A percentile compares a stretch with the other conserved stretches of the same genome.
These are phyloP conservation scores for Cucumis hystrix DNA, from an alignment of 306 rosid species.

Conservation along the genomic window DNA sequence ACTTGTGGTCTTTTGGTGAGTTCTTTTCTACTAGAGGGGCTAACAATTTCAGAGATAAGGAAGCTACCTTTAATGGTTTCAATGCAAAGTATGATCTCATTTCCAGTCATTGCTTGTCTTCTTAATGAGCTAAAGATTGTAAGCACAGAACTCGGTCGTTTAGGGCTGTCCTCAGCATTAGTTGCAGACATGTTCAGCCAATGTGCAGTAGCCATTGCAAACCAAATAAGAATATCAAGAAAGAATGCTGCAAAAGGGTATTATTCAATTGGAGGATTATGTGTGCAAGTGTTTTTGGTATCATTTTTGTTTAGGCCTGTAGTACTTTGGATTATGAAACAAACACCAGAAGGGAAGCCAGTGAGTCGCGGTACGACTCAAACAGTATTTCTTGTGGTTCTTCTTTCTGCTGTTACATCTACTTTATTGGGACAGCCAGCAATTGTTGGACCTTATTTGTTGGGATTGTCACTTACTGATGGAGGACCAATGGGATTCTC, in stretches of 20 bases:
- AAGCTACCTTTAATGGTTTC: background rate
- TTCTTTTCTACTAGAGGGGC: background rate
- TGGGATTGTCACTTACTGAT: slow-evolving; percentile 51
- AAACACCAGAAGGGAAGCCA: slow-evolving; percentile 18
- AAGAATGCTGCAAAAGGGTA: background rate
- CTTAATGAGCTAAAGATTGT: slow-evolving; percentile 2
- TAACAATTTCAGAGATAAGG: background rate
- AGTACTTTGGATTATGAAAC: slow-evolving; percentile 12
- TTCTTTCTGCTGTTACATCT: slow-evolving; percentile 16
- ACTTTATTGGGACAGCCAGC: slow-evolving; percentile 11
- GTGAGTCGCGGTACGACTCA: background rate
- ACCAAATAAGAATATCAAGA: background rate
- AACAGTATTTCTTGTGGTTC: background rate
- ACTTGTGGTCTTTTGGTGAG: background rate
- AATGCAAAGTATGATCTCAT: slow-evolving; percentile 2
- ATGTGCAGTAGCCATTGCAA: background rate
- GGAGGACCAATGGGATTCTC: slow-evolving; percentile 60
- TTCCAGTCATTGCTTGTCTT: slow-evolving; percentile 13
- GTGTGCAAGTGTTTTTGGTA: background rate
- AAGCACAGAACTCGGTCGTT: slow-evolving; percentile 10
- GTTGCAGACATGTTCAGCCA: background rate
- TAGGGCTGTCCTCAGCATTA: slow-evolving; percentile 1
- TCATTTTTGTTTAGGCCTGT: background rate
- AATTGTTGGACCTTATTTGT: slow-evolving; percentile 30
- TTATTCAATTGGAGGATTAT: background rate